These are phyloP conservation scores for Neurospora sp. DNA, from an alignment of 495 filamentous ascomycete species.

Conservation along the genomic window DNA sequence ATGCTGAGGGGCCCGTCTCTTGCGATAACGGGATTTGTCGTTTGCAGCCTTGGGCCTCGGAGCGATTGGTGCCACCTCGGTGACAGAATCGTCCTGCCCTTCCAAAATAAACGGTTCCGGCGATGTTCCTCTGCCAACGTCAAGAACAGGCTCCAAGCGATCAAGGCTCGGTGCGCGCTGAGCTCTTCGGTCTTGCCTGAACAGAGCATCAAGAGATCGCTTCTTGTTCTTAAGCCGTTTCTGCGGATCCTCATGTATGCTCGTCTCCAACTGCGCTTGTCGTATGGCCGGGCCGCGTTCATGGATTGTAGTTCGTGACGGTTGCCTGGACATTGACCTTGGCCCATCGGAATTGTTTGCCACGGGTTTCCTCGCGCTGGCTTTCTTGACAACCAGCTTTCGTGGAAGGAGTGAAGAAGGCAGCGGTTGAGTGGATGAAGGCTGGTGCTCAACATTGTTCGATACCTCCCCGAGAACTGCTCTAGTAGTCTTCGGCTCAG, in stretches of 20 bases:
- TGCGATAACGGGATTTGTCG: constrained; percentile 28
- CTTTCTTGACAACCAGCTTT: constrained; percentile 11
- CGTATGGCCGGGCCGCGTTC: constrained; percentile 6
- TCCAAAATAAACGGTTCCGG: neutral
- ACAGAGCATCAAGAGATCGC: constrained; percentile 38
- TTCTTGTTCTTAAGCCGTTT: constrained; percentile 31
- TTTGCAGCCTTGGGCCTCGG: constrained; percentile 19
- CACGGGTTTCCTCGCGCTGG: neutral
- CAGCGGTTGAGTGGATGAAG: neutral
- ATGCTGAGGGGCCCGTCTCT: constrained; percentile 40
- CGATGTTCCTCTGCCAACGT: constrained; percentile 1
- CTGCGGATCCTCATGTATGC: constrained; percentile 16
- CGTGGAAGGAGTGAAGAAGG: constrained; percentile 10
- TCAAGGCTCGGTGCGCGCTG: constrained; percentile 9
- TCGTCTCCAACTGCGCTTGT: constrained; percentile 42
- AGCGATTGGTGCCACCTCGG: constrained; percentile 17
- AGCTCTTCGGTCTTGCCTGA: constrained; percentile 27
- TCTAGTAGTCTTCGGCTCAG: constrained; percentile 2
- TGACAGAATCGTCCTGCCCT: neutral
- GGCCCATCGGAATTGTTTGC: neutral
- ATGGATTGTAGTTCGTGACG: neutral
- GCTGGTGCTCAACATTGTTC: constrained; percentile 16
- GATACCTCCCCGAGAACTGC: constrained; percentile 22
- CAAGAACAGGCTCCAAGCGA: constrained; percentile 19
- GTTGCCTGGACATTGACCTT: neutral